Evolutionary conservation across 148 eudicot species (phyloP).

Genomic region (Euryodendron excelsum): DNA sequence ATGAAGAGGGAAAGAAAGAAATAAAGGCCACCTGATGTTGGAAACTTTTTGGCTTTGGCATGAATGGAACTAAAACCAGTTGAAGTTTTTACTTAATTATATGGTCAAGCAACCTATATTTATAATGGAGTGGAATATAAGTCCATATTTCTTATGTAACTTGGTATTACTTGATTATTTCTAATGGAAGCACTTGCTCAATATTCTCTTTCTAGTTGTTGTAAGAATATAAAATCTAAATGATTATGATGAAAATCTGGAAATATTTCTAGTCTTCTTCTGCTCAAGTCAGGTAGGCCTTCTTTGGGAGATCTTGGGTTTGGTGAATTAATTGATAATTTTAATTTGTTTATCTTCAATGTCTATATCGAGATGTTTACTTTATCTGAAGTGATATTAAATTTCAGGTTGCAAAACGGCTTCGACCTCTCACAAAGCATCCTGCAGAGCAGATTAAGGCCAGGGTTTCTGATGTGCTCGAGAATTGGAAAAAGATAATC

Average conservation of each 20-base stretch:
- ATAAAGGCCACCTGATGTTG: neutral
- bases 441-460: constrained; percentile 24
- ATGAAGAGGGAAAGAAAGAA: neutral
- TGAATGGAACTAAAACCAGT: neutral
- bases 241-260: neutral
- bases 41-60: neutral
- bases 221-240: neutral
- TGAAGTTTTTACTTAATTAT: neutral
- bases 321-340: constrained; percentile 5
- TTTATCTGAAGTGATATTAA: neutral
- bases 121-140: neutral
- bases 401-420: constrained; percentile 29
- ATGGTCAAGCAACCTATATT: neutral
- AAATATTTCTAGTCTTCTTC: neutral
- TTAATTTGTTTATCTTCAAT: neutral
- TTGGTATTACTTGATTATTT: neutral
- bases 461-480: constrained; percentile 27
- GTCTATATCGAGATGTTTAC: neutral
- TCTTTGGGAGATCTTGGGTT: no score
- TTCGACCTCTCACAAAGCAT: constrained; percentile 30
- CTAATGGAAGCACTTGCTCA: neutral
- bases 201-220: neutral
- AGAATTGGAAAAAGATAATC: constrained; percentile 28
- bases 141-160: neutral
- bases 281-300: no score